Conservation (phyloP, 164 flowering plant species). For the Taxillus chinensis region DNA sequence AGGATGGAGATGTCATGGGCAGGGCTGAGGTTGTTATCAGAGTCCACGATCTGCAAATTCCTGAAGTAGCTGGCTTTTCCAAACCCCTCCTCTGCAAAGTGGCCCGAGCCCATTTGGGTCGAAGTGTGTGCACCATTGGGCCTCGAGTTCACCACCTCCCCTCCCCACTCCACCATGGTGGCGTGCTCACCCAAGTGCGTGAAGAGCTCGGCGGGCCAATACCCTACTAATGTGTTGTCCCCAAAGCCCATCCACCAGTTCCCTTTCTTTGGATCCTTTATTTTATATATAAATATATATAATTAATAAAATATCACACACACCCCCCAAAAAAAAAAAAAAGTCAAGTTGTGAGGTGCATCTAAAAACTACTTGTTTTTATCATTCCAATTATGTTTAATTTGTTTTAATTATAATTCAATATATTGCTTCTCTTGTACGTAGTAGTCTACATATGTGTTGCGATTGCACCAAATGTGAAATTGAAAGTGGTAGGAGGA, state of each 20-base stretch:
- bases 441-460: too few relatives aligned
- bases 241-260: conserved; percentile 79
- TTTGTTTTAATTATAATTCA: too few relatives aligned
- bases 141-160: conserved; percentile 62
- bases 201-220: conserved; percentile 68
- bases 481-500: too few relatives aligned
- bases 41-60: conserved; percentile 80
- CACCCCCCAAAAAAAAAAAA: neutral
- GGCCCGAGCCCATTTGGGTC: conserved; percentile 76
- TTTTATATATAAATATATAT: neutral
- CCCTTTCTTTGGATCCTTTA: conserved; percentile 60
- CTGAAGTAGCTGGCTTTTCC: conserved; percentile 77
- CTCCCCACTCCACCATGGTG: conserved; percentile 80
- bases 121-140: conserved; percentile 47
- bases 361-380: too few relatives aligned
- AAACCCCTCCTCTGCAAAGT: conserved; percentile 74
- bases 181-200: conserved; percentile 56
- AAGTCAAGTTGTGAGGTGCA: too few relatives aligned
- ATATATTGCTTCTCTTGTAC: too few relatives aligned
- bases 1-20: conserved; percentile 48
- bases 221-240: conserved; percentile 48
- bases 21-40: conserved; percentile 76
- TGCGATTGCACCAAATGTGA: too few relatives aligned
- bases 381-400: too few relatives aligned
- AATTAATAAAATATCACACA: neutral